These are phyloP conservation scores for Xylariaceae sp. DNA, from an alignment of 2,329 filamentous ascomycete species.

Conservation along the genomic window DNA sequence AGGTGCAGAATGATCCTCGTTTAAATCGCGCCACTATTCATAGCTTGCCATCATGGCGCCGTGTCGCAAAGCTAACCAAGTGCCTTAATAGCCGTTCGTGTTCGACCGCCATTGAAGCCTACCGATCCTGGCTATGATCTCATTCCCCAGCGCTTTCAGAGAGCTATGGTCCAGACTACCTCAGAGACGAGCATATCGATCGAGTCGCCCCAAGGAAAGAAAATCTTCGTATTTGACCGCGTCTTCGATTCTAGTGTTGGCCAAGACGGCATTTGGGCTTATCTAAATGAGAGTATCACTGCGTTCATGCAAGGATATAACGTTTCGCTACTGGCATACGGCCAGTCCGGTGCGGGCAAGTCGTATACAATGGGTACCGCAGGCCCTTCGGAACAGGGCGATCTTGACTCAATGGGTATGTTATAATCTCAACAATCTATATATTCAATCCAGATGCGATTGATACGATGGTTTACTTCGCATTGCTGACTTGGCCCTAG, in stretches of 20 bases:
- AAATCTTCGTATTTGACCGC: slow-evolving; percentile 93
- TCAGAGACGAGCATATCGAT: slow-evolving; percentile 80
- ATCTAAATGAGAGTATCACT: slow-evolving; percentile 80
- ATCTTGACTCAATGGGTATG: slow-evolving; percentile 73
- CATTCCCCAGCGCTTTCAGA: slow-evolving; percentile 91
- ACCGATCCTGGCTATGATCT: slow-evolving; percentile 89
- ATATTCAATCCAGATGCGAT: not conserved
- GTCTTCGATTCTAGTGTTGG: slow-evolving; percentile 80
- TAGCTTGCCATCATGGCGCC: not conserved
- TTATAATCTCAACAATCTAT: slow-evolving; percentile 13
- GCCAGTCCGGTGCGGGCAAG: slow-evolving; percentile 95
- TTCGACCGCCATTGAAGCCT: slow-evolving; percentile 78
- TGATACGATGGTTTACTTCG: not conserved
- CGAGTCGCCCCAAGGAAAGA: slow-evolving; percentile 85
- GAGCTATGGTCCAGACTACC: slow-evolving; percentile 84
- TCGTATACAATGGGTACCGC: slow-evolving; percentile 99
- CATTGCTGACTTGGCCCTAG: slow-evolving; percentile 41
- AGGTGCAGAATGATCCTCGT: slow-evolving; percentile 40
- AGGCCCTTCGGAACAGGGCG: slow-evolving; percentile 69
- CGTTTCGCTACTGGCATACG: slow-evolving; percentile 93
- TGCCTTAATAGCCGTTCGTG: slow-evolving; percentile 68
- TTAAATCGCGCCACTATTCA: not conserved
- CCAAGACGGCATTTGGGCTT: slow-evolving; percentile 92
- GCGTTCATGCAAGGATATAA: slow-evolving; percentile 97
- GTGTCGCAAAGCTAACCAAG: slow-evolving; percentile 9